Conservation (phyloP, 148 eudicot genomes). For the Nyssa sinensis region DNA sequence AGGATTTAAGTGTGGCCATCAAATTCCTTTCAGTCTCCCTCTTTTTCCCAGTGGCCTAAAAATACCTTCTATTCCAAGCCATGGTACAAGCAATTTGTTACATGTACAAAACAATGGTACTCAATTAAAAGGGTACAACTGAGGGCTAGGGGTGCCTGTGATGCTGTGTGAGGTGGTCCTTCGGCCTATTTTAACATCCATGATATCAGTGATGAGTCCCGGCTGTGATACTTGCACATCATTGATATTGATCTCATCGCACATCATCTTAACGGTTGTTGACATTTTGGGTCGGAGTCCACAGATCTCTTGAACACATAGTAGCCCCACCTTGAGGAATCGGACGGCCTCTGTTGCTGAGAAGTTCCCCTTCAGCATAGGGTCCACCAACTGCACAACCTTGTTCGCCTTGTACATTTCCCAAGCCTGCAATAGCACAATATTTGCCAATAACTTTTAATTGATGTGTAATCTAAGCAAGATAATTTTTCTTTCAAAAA, state of each 20-base stretch:
- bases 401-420: conserved; percentile 9
- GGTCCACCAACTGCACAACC: conserved; percentile 14
- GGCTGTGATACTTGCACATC: not conserved
- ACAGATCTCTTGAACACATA: conserved; percentile 5
- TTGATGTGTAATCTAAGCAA: not conserved
- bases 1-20: too few relatives aligned
- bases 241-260: not conserved
- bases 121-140: not conserved
- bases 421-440: conserved; percentile 5
- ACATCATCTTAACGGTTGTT: not conserved
- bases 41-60: too few relatives aligned
- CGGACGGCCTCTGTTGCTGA: not conserved
- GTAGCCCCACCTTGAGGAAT: not conserved
- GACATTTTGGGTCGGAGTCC: not conserved
- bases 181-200: not conserved
- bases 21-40: too few relatives aligned
- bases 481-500: too few relatives aligned
- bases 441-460: too few relatives aligned
- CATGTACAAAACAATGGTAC: not conserved
- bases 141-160: not conserved
- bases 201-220: conserved; percentile 7
- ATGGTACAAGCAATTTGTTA: not conserved
- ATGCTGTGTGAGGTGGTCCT: not conserved
- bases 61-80: not conserved
- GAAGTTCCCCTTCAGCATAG: not conserved